Base-by-base conservation (phyloP, 2,329 filamentous ascomycete genomes). In the Fusarium falciforme region DNA sequence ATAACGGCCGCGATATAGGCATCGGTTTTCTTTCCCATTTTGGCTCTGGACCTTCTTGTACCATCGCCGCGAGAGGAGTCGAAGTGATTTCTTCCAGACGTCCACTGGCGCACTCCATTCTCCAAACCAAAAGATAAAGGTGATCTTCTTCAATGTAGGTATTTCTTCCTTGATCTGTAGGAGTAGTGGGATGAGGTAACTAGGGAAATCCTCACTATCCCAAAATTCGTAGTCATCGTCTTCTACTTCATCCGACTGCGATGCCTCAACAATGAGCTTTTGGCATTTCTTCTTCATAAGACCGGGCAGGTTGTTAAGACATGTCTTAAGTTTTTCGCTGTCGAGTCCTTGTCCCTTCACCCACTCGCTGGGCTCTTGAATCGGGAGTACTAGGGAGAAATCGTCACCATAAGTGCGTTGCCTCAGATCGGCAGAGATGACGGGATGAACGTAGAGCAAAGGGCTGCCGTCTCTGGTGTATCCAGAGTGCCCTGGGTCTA, bases 111-210 rank as follows among this genome's bases (percentile, higher is more conserved):
- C 54, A 3, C n/a, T 22, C 54, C 31, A 61, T 16, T 61, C 35
- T 9, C 40, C 55, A 20, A 61, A 36, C 63, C 63, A 65, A 25
- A 65, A 66, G 17, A 60, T 61, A 12, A 52, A 52, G 3, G 40
- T 17, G 11, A 61, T 33, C 6, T 27, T n/a, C 10, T 33, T 38
- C 17, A 66, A 31, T n/a, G 25, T 25, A 6, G 31, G 55, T 16
- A 66, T 42, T 2, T 40, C 25, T 5, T 22, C 36, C 6, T 61
- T 66, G n/a, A 61, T 52, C 8, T 60, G n/a, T 3, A 66, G 22
- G 4, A 66, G 22, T 9, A 29, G 16, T 3, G 63, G 25, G 1
- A 38, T 8, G 6, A 61, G 33, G 3, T n/a, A 12, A n/a, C 5
- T 8, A 8, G 54, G 31, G 12, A 66, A 49, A 11, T 40, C 40